Conservation (phyloP, 371 early-diverging fungal genomes). For the Rozella allomycis region DNA sequence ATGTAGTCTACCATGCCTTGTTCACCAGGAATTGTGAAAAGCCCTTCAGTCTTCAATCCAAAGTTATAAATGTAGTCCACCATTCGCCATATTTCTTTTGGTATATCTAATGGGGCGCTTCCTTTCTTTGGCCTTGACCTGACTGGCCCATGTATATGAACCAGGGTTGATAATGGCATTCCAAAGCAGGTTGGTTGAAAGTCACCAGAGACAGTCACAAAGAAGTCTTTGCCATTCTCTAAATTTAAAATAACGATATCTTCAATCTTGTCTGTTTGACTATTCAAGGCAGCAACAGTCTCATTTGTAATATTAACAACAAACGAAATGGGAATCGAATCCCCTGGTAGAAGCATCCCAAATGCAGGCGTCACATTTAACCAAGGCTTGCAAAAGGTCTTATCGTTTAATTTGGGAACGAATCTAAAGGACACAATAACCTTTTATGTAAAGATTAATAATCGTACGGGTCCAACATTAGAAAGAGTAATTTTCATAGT, state of each 20-base stretch:
- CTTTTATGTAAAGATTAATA: conserved; percentile 5
- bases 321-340: conserved; percentile 10
- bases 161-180: conserved; percentile 32
- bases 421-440: conserved; percentile 45
- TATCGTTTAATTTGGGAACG: conserved; percentile 34
- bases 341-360: conserved; percentile 46
- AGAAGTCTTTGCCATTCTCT: conserved; percentile 58
- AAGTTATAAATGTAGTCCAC: conserved; percentile 50
- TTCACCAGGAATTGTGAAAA: conserved; percentile 48
- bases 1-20: conserved; percentile 37
- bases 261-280: conserved; percentile 32
- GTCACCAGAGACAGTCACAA: conserved; percentile 41
- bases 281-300: conserved; percentile 40
- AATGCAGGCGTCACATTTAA: conserved; percentile 34
- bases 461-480: conserved; percentile 43
- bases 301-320: conserved; percentile 38
- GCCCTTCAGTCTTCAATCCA: conserved; percentile 27
- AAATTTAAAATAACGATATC: conserved; percentile 60
- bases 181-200: conserved; percentile 57
- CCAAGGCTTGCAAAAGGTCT: conserved; percentile 36
- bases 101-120: no score
- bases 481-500: conserved; percentile 31
- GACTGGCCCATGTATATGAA: neutral
- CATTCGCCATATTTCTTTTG: conserved; percentile 52
- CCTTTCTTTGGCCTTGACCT: no score